These are phyloP conservation scores for Diaporthe ilicicola DNA, from an alignment of 2,329 filamentous ascomycete genomes.

Conservation along the genomic window DNA sequence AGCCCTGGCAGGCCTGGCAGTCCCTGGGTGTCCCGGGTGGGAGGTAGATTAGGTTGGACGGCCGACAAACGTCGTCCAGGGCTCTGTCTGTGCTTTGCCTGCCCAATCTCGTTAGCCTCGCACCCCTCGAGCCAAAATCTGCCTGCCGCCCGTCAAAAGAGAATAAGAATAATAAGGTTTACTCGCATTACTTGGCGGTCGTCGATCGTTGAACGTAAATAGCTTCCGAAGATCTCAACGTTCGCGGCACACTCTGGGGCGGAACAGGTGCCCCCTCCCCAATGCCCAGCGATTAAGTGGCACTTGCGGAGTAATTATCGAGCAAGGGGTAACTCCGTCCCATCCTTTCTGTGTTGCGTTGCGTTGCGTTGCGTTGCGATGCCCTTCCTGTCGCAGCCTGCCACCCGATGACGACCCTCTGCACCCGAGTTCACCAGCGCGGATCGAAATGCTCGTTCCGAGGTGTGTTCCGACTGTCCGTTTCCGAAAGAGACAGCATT, in stretches of 20 bases:
- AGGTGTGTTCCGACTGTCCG: not conserved
- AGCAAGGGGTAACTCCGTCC: slow-evolving; percentile 10
- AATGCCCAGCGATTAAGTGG: not conserved
- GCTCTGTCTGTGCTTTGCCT: slow-evolving; percentile 18
- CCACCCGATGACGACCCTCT: slow-evolving; percentile 10
- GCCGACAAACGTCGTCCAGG: slow-evolving; percentile 14
- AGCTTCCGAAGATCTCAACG: slow-evolving; percentile 16
- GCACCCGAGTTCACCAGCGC: not conserved
- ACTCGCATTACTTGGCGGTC: slow-evolving; percentile 24
- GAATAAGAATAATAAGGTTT: slow-evolving; percentile 26
- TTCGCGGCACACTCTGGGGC: not conserved
- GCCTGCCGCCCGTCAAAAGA: not conserved
- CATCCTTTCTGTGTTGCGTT: too few relatives aligned
- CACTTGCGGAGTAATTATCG: slow-evolving; percentile 6
- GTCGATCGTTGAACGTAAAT: slow-evolving; percentile 24
- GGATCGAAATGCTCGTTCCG: not conserved
- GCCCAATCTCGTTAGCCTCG: slow-evolving; percentile 1
- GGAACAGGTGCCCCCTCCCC: too few relatives aligned
- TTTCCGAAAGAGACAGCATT: slow-evolving; percentile 8
- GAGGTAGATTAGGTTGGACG: slow-evolving; percentile 18
- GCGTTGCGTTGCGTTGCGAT: not conserved
- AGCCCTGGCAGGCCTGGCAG: not conserved
- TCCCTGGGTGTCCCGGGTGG: not conserved
- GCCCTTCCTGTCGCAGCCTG: not conserved
- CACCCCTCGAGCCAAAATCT: slow-evolving; percentile 9